phyloP scores from a whole-genome alignment of 805 yeast species.

The Metschnikowia sp. region DNA sequence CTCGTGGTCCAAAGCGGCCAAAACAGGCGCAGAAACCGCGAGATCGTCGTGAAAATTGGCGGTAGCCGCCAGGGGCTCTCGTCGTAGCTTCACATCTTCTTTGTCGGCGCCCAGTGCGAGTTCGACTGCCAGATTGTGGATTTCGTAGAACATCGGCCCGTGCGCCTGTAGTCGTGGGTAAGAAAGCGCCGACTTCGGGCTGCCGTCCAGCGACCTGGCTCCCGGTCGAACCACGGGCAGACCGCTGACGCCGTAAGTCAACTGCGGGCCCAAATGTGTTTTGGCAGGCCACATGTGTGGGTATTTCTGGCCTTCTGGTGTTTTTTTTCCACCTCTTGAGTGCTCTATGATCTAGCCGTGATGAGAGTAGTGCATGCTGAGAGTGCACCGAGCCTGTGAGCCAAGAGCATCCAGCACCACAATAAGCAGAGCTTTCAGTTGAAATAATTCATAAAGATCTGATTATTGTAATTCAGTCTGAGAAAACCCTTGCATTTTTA shows the following conservation, averaged over 20 bases:
- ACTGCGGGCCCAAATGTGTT: conserved; percentile 14
- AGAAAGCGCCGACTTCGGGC: conserved; percentile 1
- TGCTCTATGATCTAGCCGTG: conserved; percentile 54
- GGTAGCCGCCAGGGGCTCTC: not conserved
- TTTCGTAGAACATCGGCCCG: conserved; percentile 10
- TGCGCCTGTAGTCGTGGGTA: conserved; percentile 12
- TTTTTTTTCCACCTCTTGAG: too few relatives aligned
- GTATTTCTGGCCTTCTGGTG: too few relatives aligned
- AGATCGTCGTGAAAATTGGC: conserved; percentile 2
- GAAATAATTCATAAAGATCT: too few relatives aligned
- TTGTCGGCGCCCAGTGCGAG: conserved; percentile 1
- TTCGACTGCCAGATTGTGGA: conserved; percentile 10
- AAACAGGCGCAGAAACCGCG: not conserved
- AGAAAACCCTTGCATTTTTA: too few relatives aligned
- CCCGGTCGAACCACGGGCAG: conserved; percentile 8
- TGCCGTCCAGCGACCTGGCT: not conserved
- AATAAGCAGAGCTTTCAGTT: too few relatives aligned
- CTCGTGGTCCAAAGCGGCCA: conserved; percentile 10
- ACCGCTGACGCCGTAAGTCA: conserved; percentile 18
- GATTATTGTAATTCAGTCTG: too few relatives aligned
- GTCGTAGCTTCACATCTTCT: conserved; percentile 1
- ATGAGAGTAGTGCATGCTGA: conserved; percentile 4
- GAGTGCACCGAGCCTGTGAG: not conserved
- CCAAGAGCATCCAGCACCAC: too few relatives aligned
- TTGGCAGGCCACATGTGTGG: conserved; percentile 19